Evolutionary conservation across 1,284 basidiomycete genomes (phyloP).

Genomic region (Apiotrichum domesticum): DNA sequence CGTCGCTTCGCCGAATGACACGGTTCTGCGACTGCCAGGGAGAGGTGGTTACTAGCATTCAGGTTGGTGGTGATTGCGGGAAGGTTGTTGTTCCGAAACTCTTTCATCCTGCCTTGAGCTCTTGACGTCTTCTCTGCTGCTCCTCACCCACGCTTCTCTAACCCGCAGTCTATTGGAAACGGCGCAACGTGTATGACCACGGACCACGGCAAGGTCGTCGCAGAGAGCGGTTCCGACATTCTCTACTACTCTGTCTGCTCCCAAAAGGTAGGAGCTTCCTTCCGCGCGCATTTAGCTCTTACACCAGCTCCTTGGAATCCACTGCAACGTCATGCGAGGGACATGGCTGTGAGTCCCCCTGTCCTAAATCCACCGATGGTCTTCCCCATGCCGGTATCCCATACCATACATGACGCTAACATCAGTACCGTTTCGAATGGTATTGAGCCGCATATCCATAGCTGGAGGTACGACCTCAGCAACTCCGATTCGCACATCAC

Average conservation of each 20-base stretch:
- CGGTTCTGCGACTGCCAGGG: constrained; percentile 24
- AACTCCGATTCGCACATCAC: neutral
- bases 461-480: constrained; percentile 25
- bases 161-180: neutral
- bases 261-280: constrained; percentile 13
- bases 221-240: no score
- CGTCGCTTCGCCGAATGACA: neutral
- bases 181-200: constrained; percentile 22
- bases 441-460: constrained; percentile 33
- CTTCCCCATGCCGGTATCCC: no score
- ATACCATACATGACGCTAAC: neutral
- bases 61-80: constrained; percentile 14
- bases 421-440: constrained; percentile 20
- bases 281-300: neutral
- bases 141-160: neutral
- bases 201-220: constrained; percentile 34
- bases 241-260: constrained; percentile 24
- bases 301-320: constrained; percentile 28
- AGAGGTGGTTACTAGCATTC: constrained; percentile 27
- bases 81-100: no score
- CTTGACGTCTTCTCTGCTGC: neutral
- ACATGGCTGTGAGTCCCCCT: constrained; percentile 27
- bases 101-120: no score
- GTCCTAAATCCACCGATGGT: neutral
- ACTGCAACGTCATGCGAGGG: constrained; percentile 28